Base-by-base conservation (phyloP, 1,284 basidiomycete genomes). In the Fomitiporia mediterranea region DNA sequence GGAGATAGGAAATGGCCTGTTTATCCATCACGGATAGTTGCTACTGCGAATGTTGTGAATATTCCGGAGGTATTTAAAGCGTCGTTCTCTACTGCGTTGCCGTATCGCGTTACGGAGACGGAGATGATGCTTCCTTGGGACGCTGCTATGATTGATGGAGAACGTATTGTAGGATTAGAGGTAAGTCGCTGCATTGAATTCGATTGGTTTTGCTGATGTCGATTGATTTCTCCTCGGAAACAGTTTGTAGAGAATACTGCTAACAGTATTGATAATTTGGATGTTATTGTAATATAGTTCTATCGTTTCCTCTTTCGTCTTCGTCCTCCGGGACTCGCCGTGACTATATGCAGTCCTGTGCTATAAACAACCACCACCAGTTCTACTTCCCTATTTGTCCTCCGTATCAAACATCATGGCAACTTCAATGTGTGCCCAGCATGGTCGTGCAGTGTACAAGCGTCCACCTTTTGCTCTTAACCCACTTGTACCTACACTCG, bases 121-220 rank as follows among this genome's bases (percentile, higher is more conserved):
- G 48, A 56, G 19, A 39, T n/a, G 23, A 37, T 59, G 0, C 50
- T 59, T 13, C 52, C 55, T 38, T 59, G 53, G 57, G 40, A 56
- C 28, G 49, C 39, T 4, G 53, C 44, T n/a, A 21, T 59, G 39
- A 17, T 59, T 25, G 57, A 59, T 27, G 53, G 47, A 19, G 53
- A 59, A 25, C 53, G 53, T 15, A 52, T 59, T 8, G 56, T 59
- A 17, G 57, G 53, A 3, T 17, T 59, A 40, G 27, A 46, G 32
- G 53, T 55, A 21, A 49, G 53, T 46, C 13, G 6, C 9, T 3
- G 28, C 11, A 9, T 15, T n/a, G 8, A 6, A n/a, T n/a, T n/a
- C n/a, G n/a, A n/a, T n/a, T n/a, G n/a, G n/a, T n/a, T n/a, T n/a
- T n/a, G n/a, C n/a, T n/a, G n/a, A n/a, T n/a, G n/a, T n/a, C n/a